Conservation (phyloP, 306 rosid species). For the Erythrophleum fordii region DNA sequence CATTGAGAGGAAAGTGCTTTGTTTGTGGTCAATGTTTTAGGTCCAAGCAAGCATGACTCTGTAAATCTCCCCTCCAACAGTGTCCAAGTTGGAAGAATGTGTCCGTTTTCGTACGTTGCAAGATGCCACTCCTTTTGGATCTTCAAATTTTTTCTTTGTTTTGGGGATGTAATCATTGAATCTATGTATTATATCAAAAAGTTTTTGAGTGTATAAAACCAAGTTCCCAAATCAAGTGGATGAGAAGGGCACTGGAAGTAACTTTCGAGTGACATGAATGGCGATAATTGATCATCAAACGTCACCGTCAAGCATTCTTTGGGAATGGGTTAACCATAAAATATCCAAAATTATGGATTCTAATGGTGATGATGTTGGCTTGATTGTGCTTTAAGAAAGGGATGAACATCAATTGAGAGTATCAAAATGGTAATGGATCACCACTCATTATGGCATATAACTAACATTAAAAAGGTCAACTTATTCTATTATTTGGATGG, state of each 20-base stretch:
- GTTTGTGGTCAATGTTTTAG: constrained; percentile 44
- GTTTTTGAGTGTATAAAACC: neutral
- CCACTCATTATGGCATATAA: constrained; percentile 23
- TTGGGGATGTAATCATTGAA: constrained; percentile 35
- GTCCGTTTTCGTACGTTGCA: constrained; percentile 46
- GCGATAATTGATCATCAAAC: constrained; percentile 20
- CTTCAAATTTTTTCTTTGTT: neutral
- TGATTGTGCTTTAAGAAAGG: constrained; percentile 36
- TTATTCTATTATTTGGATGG: constrained; percentile 30
- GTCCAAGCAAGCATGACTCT: constrained; percentile 29
- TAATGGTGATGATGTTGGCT: constrained; percentile 27
- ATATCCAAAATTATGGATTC: constrained; percentile 5
- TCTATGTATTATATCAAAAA: neutral
- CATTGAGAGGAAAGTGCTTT: neutral
- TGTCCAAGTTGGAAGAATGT: constrained; percentile 55
- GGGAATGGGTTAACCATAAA: constrained; percentile 42
- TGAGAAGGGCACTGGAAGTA: constrained; percentile 16
- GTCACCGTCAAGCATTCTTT: constrained; percentile 42
- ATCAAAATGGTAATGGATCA: constrained; percentile 43
- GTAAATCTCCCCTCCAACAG: constrained; percentile 25
- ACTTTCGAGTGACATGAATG: constrained; percentile 37
- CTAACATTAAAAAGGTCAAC: constrained; percentile 30
- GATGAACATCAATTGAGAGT: constrained; percentile 34
- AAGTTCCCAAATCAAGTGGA: neutral
- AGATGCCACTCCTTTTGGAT: constrained; percentile 27